Evolutionary conservation across 768 basidiomycete genomes (phyloP), one percentile per base, ranked within the genome.

Genomic region (Ephemerocybe angulata): DNA sequence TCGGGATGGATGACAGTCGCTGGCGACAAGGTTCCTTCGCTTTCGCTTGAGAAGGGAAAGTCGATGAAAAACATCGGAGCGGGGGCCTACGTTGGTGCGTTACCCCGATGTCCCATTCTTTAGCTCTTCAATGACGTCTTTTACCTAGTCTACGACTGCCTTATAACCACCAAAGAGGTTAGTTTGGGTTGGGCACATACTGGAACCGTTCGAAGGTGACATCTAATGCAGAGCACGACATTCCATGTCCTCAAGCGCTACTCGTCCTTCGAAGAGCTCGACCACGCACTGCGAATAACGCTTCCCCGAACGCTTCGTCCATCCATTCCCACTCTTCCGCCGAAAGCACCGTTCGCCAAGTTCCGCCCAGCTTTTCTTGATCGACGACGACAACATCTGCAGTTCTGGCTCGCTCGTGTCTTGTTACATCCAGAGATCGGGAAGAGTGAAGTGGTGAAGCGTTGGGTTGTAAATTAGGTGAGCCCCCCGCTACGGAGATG

Each of bases 1-100:
- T 73, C 72, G 10, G 88, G 87, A 0, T 89, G 87, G 87, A 85
- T 82, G 17, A 83, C 76, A 58, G 87, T 90, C 6, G 87, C 88
- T 60, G 76, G 75, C 37, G 67, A 56, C 30, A 43, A 37, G 19
- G 57, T 57, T 15, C 59, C 56, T n/a, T 52, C 42, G n/a, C 12
- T 53, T 11, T 55, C 50, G 22, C 17, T 56, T 31, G 43, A 53
- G 42, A 54, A 59, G 53, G 53, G 56, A 10, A 55, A 40, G 37
- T 47, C 57, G 4, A 52, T 58, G 53, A 48, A 57, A 31, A 50
- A 56, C 22, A 38, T 58, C 5, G 73, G 74, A 0, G 80, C 80
- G n/a, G 76, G 77, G 13, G 86, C 84, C 0, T 89, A 88, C 62
- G 72, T 87, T 50, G 85, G 85, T 86, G 52, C 52, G 79, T 27